phyloP scores from a whole-genome alignment of 2,329 filamentous ascomycete species.

The Claviceps sp. region DNA sequence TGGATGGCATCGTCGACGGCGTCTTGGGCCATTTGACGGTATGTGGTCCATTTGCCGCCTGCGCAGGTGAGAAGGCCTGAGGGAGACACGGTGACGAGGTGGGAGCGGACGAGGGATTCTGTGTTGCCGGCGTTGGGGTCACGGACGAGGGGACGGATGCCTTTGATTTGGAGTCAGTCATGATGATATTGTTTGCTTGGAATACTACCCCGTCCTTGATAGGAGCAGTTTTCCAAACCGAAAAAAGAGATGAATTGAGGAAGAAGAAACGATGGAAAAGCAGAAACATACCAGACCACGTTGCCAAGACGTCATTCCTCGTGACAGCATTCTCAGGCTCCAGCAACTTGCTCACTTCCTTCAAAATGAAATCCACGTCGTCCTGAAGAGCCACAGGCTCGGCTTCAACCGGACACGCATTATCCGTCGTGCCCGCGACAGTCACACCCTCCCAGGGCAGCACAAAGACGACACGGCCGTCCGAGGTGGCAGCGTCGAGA shows the following conservation, averaged over 20 bases:
- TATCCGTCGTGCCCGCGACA: slow-evolving; percentile 72
- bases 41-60: slow-evolving; percentile 81
- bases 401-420: slow-evolving; percentile 51
- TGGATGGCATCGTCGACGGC: slow-evolving; percentile 67
- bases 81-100: slow-evolving; percentile 61
- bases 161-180: slow-evolving; percentile 10
- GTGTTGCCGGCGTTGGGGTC: slow-evolving; percentile 74
- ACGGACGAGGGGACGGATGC: slow-evolving; percentile 64
- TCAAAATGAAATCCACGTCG: slow-evolving; percentile 72
- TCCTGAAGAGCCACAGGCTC: slow-evolving; percentile 62
- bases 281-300: slow-evolving; percentile 54
- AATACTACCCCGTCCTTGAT: too few relatives aligned
- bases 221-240: too few relatives aligned
- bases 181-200: too few relatives aligned
- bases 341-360: slow-evolving; percentile 64
- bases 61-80: slow-evolving; percentile 70
- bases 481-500: slow-evolving; percentile 68
- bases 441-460: slow-evolving; percentile 80
- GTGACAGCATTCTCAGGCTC: slow-evolving; percentile 63
- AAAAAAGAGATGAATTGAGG: background rate
- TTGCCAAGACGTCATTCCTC: slow-evolving; percentile 62
- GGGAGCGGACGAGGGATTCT: slow-evolving; percentile 70
- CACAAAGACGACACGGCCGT: slow-evolving; percentile 81
- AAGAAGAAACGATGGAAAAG: background rate
- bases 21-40: slow-evolving; percentile 79